These are phyloP conservation scores for Furculomyces boomerangus DNA, from an alignment of 371 early-diverging fungal species.

Conservation along the genomic window DNA sequence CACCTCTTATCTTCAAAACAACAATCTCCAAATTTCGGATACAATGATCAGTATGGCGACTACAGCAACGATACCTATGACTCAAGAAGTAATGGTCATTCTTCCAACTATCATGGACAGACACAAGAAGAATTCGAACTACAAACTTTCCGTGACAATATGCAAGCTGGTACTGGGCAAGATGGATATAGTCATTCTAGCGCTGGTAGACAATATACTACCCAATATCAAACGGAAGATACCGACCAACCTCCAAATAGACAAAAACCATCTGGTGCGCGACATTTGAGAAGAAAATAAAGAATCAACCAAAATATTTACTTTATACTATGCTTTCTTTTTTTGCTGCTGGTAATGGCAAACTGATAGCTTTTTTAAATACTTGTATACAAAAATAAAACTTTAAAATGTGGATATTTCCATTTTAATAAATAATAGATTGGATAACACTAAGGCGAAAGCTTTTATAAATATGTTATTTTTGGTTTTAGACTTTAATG, in stretches of 20 bases:
- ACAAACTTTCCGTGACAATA: neutral
- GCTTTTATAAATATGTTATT: too few species aligned
- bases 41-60: conserved; percentile 1
- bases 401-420: too few species aligned
- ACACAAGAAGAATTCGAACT: neutral
- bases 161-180: too few species aligned
- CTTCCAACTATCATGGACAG: neutral
- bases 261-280: neutral
- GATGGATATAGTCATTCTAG: too few species aligned
- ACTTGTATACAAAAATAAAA: too few species aligned
- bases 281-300: neutral
- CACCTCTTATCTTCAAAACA: conserved; percentile 12
- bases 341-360: neutral
- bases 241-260: neutral
- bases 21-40: conserved; percentile 13
- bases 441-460: too few species aligned
- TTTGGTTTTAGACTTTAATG: too few species aligned
- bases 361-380: neutral
- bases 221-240: neutral
- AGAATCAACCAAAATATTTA: neutral
- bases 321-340: too few species aligned
- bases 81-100: neutral
- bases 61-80: neutral
- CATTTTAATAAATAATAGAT: too few species aligned
- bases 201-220: neutral